Conservation (phyloP, 495 filamentous ascomycete genomes). For the Annulohypoxylon maeteangense region DNA sequence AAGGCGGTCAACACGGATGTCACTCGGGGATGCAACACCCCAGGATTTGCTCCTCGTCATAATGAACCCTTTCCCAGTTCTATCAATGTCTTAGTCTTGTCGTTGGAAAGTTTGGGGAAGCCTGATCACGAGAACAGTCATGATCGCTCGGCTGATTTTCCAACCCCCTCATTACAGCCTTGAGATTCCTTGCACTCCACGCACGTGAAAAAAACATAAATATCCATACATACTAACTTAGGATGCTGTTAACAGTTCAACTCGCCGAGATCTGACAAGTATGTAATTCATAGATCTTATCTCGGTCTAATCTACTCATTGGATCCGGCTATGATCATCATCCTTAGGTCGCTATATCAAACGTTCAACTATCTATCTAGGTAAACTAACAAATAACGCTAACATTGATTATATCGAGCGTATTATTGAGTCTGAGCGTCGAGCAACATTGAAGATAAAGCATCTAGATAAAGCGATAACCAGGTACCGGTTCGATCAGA, state of each 20-base stretch:
- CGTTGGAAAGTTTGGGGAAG: conserved; percentile 26
- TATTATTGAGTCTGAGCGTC: not conserved
- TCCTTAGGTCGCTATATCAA: not conserved
- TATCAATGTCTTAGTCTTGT: conserved; percentile 25
- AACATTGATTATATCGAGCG: not conserved
- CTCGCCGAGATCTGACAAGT: not conserved
- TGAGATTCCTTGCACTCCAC: conserved; percentile 10
- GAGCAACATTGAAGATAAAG: not conserved
- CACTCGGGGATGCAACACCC: conserved; percentile 44
- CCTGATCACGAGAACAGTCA: conserved; percentile 33
- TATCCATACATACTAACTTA: conserved; percentile 4
- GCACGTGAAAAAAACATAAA: conserved; percentile 33
- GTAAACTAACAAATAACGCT: conserved; percentile 2
- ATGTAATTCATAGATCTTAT: conserved; percentile 7
- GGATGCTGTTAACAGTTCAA: not conserved
- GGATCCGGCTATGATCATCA: not conserved
- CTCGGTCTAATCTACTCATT: conserved; percentile 2
- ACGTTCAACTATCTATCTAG: not conserved
- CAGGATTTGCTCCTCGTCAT: conserved; percentile 30
- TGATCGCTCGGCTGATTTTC: conserved; percentile 32
- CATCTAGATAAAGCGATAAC: not conserved
- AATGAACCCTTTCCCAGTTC: conserved; percentile 44
- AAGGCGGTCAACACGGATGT: conserved; percentile 41
- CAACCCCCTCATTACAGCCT: conserved; percentile 20
- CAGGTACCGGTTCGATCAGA: not conserved